These are phyloP conservation scores for Ilyonectria sp. DNA, from an alignment of 2,329 filamentous ascomycete genomes.

Conservation along the genomic window DNA sequence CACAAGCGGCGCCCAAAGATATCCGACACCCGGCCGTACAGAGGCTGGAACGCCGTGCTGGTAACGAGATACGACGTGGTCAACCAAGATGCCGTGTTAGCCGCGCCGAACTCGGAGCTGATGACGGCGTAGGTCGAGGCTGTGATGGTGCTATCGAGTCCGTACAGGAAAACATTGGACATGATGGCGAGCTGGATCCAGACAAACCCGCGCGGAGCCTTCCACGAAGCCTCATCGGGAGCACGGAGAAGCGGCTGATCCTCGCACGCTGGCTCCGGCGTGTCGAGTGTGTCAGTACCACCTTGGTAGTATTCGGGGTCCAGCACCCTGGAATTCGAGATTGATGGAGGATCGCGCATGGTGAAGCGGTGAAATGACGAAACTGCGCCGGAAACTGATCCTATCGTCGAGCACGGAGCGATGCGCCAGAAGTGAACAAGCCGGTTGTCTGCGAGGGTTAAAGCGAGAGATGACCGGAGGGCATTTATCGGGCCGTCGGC, in stretches of 20 bases:
- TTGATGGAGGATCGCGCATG: constrained; percentile 12
- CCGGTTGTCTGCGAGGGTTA: background rate
- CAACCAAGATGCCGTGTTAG: constrained; percentile 82
- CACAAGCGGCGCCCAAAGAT: constrained; percentile 75
- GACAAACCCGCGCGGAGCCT: constrained; percentile 65
- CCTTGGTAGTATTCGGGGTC: constrained; percentile 18
- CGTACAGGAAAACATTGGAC: constrained; percentile 75
- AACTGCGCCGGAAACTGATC: background rate
- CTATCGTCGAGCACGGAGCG: background rate
- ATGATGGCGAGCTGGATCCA: constrained; percentile 75
- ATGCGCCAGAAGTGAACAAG: background rate
- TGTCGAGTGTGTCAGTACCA: background rate
- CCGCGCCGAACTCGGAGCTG: constrained; percentile 80
- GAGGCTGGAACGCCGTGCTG: constrained; percentile 79
- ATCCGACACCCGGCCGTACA: constrained; percentile 81
- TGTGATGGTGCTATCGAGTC: constrained; percentile 82
- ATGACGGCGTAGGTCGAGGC: constrained; percentile 82
- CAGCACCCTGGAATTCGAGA: background rate
- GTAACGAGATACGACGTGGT: constrained; percentile 82
- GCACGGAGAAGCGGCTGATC: constrained; percentile 43
- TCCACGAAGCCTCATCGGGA: constrained; percentile 56
- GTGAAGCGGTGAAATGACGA: background rate
- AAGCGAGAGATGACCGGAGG: background rate
- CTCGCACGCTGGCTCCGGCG: constrained; percentile 28
- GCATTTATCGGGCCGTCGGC: constrained; percentile 28